Evolutionary conservation across 257 asterid species (phyloP), one percentile per base, ranked within the genome.

Genomic region (Fraxinus quadrangulata): DNA sequence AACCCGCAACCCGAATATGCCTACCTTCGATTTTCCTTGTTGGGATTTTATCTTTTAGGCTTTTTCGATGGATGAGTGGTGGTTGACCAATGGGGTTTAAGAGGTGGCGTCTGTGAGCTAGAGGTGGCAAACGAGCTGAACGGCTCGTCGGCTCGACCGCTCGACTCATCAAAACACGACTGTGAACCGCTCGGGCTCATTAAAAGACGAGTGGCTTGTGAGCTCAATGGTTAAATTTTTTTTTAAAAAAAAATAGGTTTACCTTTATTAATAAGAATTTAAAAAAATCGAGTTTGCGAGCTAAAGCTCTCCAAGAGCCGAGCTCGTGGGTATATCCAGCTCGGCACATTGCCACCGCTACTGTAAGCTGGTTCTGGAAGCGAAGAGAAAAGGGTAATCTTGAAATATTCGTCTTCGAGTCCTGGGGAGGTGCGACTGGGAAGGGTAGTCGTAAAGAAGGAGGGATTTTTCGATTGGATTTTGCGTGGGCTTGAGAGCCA

Each of bases 351-450:
- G 28, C 28, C 28, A 26, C 28, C 28, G 28, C 28, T 26, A 26
- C 19, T n/a, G 82, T 49, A 88, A 82, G 78, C 85, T 63, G 86
- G 79, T 39, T 78, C 71, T 82, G 63, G 82, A 39, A 26, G 87
- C 70, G 71, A 86, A 83, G 54, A 85, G 85, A 51, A 82, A 82
- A 51, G 92, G 91, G 82, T 13, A 74, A 1, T 86, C 92, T 77
- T 88, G 93, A 47, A 92, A 83, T 90, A 92, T 12, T 90, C 96
- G 37, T 92, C 96, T 61, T 76, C 89, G 1, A 78, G 63, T n/a
- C 78, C 34, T 23, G 76, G 37, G 26, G 70, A 70, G 21, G 81
- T 24, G 70, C 69, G 13, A 16, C 72, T 79, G 61, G 68, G 74
- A 40, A 47, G 75, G 9, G 24, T 8, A 67, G 59, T 24, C 81